Evolutionary conservation across 192 early-diverging fungal species (phyloP), one percentile per base, ranked within the genome.

Genomic region (Cetraspora pellucida): DNA sequence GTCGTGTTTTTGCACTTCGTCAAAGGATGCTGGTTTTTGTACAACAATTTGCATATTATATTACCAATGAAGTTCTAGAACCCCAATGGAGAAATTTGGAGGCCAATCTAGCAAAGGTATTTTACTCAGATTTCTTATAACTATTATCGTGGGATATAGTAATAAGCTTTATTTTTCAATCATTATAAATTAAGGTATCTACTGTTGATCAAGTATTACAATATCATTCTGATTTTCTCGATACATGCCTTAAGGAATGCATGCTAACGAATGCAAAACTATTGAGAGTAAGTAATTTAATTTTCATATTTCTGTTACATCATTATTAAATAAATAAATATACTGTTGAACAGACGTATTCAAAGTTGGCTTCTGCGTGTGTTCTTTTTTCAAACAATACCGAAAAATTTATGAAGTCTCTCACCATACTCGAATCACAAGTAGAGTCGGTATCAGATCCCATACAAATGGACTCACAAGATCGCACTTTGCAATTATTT

Each of bases 31-130:
- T 97, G 44, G 87, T 91, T n/a, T 95, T 94, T 83, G 86, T 98
- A 17, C 95, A 97, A 72, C 94, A 97, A 80, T 92, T 97, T 79
- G 81, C 95, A 77, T 94, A 93, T 80, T 97, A 96, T 77, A 87
- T 93, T 47, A 92, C 92, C 70, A 94, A 89, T 74, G 96, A 99
- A 79, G 96, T 97, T 9, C 85, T 99, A 57, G 97, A 98, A 78
- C 95, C 94, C 37, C 90, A 93, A 75, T 97, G 94, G 93, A 78
- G 79, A n/a, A 77, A 77, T 27, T 84, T 99, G 77, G 90, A 91
- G 27, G 77, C 74, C 25, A 82, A 89, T 67, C 79, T 97, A 68
- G 72, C 81, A 45, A 87, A 87, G 57, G 88, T 87, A 54, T 79
- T 43, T 17, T 37, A 37, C 7, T 37, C 37, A 7, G n/a, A 11